Evolutionary conservation across 2,329 filamentous ascomycete species (phyloP).

Genomic region (Drechslerella dactyloides): DNA sequence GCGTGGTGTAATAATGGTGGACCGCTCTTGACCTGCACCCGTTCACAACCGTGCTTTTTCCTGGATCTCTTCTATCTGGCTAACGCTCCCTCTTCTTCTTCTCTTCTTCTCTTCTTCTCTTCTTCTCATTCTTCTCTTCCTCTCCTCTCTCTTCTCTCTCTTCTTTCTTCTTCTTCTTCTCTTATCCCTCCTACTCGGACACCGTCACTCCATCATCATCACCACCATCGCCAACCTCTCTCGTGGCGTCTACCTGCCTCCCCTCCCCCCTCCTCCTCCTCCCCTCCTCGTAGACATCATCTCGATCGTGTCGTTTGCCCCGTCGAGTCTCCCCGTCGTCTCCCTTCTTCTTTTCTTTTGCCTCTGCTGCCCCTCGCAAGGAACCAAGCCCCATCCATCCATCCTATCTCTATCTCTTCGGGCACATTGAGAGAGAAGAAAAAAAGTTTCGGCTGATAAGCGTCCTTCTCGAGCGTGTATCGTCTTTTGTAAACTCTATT

Average conservation of each 20-base stretch:
- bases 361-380: background rate
- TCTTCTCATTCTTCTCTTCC: slow-evolving; percentile 12
- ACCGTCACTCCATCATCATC: slow-evolving; percentile 18
- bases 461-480: slow-evolving; percentile 43
- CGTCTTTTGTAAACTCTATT: slow-evolving; percentile 24
- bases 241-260: background rate
- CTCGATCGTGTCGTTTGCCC: background rate
- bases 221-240: slow-evolving; percentile 13
- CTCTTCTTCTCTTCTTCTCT: slow-evolving; percentile 2
- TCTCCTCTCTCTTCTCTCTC: background rate
- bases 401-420: no score
- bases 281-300: background rate
- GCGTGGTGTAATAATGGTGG: slow-evolving; percentile 2
- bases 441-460: slow-evolving; percentile 48
- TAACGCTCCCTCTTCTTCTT: slow-evolving; percentile 33
- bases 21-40: slow-evolving; percentile 12
- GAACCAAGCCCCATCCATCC: background rate
- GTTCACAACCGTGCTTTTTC: slow-evolving; percentile 47
- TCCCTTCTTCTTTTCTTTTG: background rate
- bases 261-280: no score
- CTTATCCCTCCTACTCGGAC: background rate
- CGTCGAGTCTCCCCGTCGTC: background rate
- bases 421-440: no score
- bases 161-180: slow-evolving; percentile 1
- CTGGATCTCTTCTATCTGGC: slow-evolving; percentile 38